Evolutionary conservation across 768 basidiomycete genomes (phyloP).

Genomic region (Tylopilus sp.): DNA sequence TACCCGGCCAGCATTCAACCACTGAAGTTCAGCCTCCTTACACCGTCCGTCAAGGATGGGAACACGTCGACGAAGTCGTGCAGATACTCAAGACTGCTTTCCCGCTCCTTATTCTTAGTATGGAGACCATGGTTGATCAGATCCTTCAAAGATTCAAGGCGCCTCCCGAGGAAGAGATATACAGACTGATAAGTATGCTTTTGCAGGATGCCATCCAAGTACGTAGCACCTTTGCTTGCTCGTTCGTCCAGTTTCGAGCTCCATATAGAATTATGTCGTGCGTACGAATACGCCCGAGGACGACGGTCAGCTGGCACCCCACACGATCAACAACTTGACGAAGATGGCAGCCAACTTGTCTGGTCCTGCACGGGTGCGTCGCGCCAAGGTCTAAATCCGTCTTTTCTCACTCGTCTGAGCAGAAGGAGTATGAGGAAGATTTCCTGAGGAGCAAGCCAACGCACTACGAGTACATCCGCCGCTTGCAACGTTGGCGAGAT

Average conservation of each 20-base stretch:
- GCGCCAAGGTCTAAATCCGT: background rate
- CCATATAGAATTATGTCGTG: slow-evolving; percentile 57
- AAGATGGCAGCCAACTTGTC: slow-evolving; percentile 63
- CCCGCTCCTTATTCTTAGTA: slow-evolving; percentile 88
- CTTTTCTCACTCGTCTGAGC: slow-evolving; percentile 8
- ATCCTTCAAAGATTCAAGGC: slow-evolving; percentile 87
- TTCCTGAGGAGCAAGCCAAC: slow-evolving; percentile 78
- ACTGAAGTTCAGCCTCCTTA: slow-evolving; percentile 25
- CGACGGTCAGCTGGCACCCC: slow-evolving; percentile 56
- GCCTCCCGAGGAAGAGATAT: slow-evolving; percentile 88
- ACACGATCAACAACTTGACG: slow-evolving; percentile 52
- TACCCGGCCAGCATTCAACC: slow-evolving; percentile 14
- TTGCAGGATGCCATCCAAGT: slow-evolving; percentile 87
- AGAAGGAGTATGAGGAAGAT: slow-evolving; percentile 91
- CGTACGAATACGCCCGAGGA: slow-evolving; percentile 67
- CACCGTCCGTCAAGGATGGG: slow-evolving; percentile 70
- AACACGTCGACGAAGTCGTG: slow-evolving; percentile 90
- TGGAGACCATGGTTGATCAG: slow-evolving; percentile 98
- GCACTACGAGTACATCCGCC: slow-evolving; percentile 82
- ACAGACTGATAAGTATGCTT: slow-evolving; percentile 84
- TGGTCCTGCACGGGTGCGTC: slow-evolving; percentile 53
- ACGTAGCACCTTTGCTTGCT: slow-evolving; percentile 13
- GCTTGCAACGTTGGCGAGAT: slow-evolving; percentile 91
- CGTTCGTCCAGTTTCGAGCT: background rate
- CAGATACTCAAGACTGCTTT: slow-evolving; percentile 94